Base-by-base conservation (phyloP, 768 basidiomycete genomes). In the Pulveroboletus sp. region DNA sequence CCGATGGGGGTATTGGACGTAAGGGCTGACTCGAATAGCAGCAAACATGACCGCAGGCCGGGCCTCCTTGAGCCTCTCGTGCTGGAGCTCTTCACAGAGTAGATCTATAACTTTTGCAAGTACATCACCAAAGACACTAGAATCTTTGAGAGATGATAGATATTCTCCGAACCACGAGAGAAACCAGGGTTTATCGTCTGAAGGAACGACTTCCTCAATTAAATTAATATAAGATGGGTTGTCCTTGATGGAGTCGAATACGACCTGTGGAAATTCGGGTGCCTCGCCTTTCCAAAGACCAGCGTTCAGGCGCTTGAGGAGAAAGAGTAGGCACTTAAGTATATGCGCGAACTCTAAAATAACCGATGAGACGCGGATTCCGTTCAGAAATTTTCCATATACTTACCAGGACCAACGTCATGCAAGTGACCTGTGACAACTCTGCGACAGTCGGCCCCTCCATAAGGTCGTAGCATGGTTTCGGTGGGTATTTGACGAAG, bases 201-300 rank as follows among this genome's bases (percentile, higher is more conserved):
- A 56, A 9, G 66, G 54, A 38, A 60, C 60, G 11, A 62, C 51
- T 4, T 63, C 67, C 46, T 72, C 70, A 12, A 89, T 55, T 35
- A 79, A 65, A 26, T 73, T 64, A 29, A 70, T 60, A 60, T 79
- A 85, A 6, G 74, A 71, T 3, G 72, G 63, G 63, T 95, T 97
- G 61, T 90, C 84, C 63, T 87, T 88, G 61, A 97, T 78, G 13
- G 85, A 78, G 60, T 89, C 90, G 58, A 95, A 85, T 7, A 92
- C 77, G 30, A 86, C 76, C 56, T 83, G 79, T 3, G 92, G 85
- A 60, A 84, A 89, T 58, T 89, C 84, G 5, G 80, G 72, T 1
- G 78, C 77, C 55, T 89, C 84, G 24, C 76, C 79, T 17, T 72
- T 63, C 94, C 95, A 97, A 13, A 92, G 63, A 11, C 73, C 61